Percentiles rank a stretch among this genome's conserved stretches.
Conservation (phyloP, 2,329 filamentous ascomycete genomes). For the Annulohypoxylon truncatum region DNA sequence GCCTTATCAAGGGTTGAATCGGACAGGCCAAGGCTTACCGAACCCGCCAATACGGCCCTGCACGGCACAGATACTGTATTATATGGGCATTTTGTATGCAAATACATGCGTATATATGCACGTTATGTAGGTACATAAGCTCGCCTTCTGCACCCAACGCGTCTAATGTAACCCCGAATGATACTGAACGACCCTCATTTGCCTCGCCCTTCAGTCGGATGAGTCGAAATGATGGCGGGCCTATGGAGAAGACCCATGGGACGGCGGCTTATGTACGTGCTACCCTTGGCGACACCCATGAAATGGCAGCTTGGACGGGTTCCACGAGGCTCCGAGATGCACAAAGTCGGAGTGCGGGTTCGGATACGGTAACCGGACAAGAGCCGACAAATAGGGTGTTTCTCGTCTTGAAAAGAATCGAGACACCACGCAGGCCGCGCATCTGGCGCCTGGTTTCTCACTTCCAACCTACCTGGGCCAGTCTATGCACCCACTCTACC, state of each 20-base stretch:
- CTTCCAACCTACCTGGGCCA: neutral
- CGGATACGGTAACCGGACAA: neutral
- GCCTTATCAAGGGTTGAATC: neutral
- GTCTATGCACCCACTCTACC: conserved; percentile 11
- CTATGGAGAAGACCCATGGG: conserved; percentile 15
- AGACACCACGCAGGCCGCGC: neutral
- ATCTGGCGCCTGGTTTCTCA: neutral
- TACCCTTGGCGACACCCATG: conserved; percentile 5
- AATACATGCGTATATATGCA: conserved; percentile 3
- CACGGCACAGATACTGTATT: conserved; percentile 8
- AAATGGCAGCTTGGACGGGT: neutral
- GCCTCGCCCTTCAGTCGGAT: conserved; percentile 9
- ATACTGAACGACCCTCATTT: neutral
- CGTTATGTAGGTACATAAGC: conserved; percentile 5
- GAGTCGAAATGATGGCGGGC: conserved; percentile 25
- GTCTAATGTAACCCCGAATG: neutral
- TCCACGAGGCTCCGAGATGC: conserved; percentile 29
- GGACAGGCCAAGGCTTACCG: conserved; percentile 2
- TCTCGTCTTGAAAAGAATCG: conserved; percentile 3
- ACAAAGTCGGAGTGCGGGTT: conserved; percentile 26
- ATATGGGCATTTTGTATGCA: neutral
- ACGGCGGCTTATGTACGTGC: conserved; percentile 4
- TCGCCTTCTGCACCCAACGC: neutral
- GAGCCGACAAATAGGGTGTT: conserved; percentile 21
- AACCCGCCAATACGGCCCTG: conserved; percentile 1